phyloP scores from a whole-genome alignment of 2,329 filamentous ascomycete species.

The Orbilia javanica region DNA sequence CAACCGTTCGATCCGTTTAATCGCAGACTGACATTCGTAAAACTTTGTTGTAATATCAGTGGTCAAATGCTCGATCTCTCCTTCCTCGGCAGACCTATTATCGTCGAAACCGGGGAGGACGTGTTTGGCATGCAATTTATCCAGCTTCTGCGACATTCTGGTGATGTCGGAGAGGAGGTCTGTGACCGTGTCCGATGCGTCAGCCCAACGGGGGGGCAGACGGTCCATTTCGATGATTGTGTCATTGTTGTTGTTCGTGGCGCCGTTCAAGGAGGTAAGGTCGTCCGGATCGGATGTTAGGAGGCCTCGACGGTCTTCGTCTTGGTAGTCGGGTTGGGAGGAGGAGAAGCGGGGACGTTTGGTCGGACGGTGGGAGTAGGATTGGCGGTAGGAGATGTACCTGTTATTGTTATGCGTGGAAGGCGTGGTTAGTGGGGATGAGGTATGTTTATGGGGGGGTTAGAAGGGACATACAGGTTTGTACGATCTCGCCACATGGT shows the following conservation, averaged over 20 bases:
- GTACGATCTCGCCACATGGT: constrained; percentile 99
- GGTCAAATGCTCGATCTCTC: constrained; percentile 89
- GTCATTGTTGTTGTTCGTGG: constrained; percentile 72
- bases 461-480: constrained; percentile 79
- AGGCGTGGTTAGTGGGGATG: background rate
- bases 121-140: constrained; percentile 96
- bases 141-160: constrained; percentile 83
- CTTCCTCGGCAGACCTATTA: constrained; percentile 85
- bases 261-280: constrained; percentile 21
- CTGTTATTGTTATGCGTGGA: constrained; percentile 65
- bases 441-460: background rate
- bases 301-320: constrained; percentile 81
- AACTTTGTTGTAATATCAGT: constrained; percentile 90
- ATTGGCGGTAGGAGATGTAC: constrained; percentile 99
- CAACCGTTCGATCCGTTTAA: constrained; percentile 88
- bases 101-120: constrained; percentile 97
- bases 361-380: constrained; percentile 92
- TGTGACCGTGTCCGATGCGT: constrained; percentile 91
- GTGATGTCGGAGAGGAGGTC: constrained; percentile 84
- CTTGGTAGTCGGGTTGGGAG: constrained; percentile 62
- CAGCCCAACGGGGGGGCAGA: constrained; percentile 93
- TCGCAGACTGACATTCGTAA: constrained; percentile 88
- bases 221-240: constrained; percentile 98
- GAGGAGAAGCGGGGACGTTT: constrained; percentile 80
- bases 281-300: constrained; percentile 80